Conservation (phyloP, 2,329 filamentous ascomycete species). For the Ceratocystis huliohia region DNA sequence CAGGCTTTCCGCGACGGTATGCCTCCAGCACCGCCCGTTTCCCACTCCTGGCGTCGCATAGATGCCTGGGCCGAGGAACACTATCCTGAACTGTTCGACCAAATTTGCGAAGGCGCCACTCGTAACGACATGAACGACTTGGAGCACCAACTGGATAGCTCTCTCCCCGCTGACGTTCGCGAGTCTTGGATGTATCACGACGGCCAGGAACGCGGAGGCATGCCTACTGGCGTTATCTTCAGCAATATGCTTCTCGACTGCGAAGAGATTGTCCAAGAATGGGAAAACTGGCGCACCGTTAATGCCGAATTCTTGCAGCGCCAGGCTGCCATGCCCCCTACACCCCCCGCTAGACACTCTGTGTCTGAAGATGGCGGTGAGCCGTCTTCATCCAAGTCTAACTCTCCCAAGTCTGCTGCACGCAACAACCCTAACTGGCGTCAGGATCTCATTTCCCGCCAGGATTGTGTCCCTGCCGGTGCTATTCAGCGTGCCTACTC, state of each 20-base stretch:
- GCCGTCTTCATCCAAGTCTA: conserved; percentile 55
- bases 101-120: conserved; percentile 83
- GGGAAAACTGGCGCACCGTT: conserved; percentile 89
- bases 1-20: conserved; percentile 87
- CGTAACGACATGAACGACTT: conserved; percentile 92
- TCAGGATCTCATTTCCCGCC: conserved; percentile 68
- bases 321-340: conserved; percentile 26
- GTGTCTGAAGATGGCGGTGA: conserved; percentile 43
- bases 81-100: conserved; percentile 87
- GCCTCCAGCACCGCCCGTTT: conserved; percentile 75
- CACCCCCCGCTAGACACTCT: conserved; percentile 42
- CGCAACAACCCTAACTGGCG: conserved; percentile 53
- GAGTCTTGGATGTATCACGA: conserved; percentile 87
- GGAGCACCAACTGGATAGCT: conserved; percentile 90
- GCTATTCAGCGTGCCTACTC: conserved; percentile 86
- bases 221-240: conserved; percentile 85
- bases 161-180: conserved; percentile 80
- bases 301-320: conserved; percentile 75
- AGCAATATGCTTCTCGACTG: conserved; percentile 92
- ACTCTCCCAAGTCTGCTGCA: conserved; percentile 29
- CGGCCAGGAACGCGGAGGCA: conserved; percentile 88
- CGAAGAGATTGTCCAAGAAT: conserved; percentile 95
- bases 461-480: conserved; percentile 77
- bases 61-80: conserved; percentile 89
- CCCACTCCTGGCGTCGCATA: conserved; percentile 88